A percentile compares a stretch with the other conserved stretches of the same genome.
These are phyloP conservation scores for Fusarium domesticum DNA, from an alignment of 2,329 filamentous ascomycete species.

Conservation along the genomic window DNA sequence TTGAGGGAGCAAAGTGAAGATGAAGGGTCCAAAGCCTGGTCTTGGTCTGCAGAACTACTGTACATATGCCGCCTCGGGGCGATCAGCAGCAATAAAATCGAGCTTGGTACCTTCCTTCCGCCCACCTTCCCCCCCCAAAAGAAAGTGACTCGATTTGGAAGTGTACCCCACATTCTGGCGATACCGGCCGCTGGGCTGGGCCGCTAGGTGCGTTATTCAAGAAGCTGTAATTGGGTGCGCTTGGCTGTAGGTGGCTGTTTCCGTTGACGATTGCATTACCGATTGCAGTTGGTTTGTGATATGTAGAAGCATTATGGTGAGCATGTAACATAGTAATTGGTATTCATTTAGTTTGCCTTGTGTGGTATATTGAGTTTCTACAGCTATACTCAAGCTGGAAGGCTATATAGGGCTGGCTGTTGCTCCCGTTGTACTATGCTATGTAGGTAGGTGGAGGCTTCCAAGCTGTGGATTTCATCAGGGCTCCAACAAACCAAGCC, in stretches of 20 bases:
- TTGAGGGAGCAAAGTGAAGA: neutral
- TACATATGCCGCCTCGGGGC: neutral
- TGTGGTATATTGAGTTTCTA: no score
- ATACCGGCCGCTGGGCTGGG: neutral
- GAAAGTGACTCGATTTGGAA: neutral
- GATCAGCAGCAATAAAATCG: neutral
- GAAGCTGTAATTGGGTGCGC: no score
- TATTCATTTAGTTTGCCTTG: neutral
- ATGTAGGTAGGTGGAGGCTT: no score
- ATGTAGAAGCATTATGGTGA: no score
- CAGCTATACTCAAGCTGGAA: no score
- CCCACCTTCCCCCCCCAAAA: neutral
- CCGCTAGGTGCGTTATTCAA: no score
- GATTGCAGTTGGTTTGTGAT: neutral
- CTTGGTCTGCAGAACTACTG: neutral
- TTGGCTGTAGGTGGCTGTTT: no score
- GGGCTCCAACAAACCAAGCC: no score
- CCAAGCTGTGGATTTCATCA: no score
- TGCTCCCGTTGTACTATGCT: no score
- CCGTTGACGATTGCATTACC: neutral
- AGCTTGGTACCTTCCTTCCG: neutral
- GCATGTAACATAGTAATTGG: neutral
- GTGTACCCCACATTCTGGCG: neutral
- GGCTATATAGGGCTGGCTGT: no score
- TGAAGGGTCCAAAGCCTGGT: neutral